These are phyloP conservation scores for Pythium plurisporium DNA, from an alignment of 352 stramenopile genomes.

Conservation along the genomic window DNA sequence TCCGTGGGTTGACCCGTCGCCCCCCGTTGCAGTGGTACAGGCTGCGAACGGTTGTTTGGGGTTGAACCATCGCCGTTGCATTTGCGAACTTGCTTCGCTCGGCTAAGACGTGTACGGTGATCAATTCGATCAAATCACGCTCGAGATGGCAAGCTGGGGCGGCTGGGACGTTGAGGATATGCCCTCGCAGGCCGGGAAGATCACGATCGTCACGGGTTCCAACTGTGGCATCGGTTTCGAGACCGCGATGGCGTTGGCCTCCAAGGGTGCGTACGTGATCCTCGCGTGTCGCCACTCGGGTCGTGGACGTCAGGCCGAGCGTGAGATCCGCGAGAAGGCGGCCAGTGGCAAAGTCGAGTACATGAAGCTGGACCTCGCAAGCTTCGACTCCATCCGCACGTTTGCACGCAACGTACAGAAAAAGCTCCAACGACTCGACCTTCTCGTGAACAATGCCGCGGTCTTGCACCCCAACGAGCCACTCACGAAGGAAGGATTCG, in stretches of 20 bases:
- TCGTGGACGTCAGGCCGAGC: constrained; percentile 4
- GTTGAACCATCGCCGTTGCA: too few relatives aligned
- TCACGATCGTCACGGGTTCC: constrained; percentile 77
- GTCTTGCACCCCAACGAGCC: too few relatives aligned
- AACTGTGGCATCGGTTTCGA: constrained; percentile 85
- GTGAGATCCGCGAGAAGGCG: constrained; percentile 8
- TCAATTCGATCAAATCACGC: too few relatives aligned
- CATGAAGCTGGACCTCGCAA: constrained; percentile 37
- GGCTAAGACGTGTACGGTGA: too few relatives aligned
- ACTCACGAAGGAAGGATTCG: constrained; percentile 45
- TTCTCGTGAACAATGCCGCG: neutral
- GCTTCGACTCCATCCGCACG: constrained; percentile 25
- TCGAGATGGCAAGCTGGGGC: neutral
- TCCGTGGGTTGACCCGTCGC: too few relatives aligned
- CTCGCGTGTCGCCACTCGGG: constrained; percentile 55
- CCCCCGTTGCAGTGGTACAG: too few relatives aligned
- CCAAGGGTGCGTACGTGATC: constrained; percentile 64
- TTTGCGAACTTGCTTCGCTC: too few relatives aligned
- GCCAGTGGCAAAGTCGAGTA: constrained; percentile 25
- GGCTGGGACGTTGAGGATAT: constrained; percentile 26
- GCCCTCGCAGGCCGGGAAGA: constrained; percentile 38
- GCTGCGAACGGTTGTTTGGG: too few relatives aligned
- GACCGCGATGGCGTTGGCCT: constrained; percentile 53
- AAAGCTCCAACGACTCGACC: neutral
- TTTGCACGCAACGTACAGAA: constrained; percentile 32